Evolutionary conservation across 2,329 filamentous ascomycete species (phyloP).

Genomic region (Monilinia vaccinii-corymbosi): DNA sequence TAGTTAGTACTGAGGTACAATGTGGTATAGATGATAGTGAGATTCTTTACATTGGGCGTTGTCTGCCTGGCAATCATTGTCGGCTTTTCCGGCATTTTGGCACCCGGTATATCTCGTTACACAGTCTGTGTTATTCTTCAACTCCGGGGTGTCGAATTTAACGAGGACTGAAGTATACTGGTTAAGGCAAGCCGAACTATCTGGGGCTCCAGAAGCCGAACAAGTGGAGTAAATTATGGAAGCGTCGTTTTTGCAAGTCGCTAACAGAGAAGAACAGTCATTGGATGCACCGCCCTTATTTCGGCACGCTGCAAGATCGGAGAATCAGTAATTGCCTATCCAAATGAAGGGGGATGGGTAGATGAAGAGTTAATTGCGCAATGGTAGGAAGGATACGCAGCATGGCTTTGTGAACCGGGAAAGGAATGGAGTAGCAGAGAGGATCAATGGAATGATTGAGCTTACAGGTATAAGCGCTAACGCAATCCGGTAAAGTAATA

Average conservation of each 20-base stretch:
- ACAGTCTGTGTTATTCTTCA: background rate
- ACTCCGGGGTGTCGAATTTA: background rate
- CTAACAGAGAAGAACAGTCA: constrained; percentile 9
- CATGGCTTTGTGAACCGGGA: background rate
- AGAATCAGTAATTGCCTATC: background rate
- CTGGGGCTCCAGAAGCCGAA: constrained; percentile 8
- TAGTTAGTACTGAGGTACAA: background rate
- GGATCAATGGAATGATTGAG: background rate
- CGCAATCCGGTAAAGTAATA: constrained; percentile 10
- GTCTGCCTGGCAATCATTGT: background rate
- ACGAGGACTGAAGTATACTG: background rate
- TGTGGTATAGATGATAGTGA: background rate
- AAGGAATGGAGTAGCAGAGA: background rate
- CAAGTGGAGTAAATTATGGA: constrained; percentile 11
- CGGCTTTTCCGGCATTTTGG: background rate
- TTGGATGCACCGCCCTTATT: constrained; percentile 9
- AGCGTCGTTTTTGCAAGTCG: constrained; percentile 13
- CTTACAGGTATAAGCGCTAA: constrained; percentile 8
- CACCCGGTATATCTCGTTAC: background rate
- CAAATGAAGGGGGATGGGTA: background rate
- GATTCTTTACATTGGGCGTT: constrained; percentile 4
- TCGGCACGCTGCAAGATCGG: background rate
- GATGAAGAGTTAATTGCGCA: background rate
- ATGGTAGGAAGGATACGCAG: too few relatives aligned
- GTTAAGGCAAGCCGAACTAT: constrained; percentile 9